These are phyloP conservation scores for Lactarius tabidus DNA, from an alignment of 768 basidiomycete species.

Conservation along the genomic window DNA sequence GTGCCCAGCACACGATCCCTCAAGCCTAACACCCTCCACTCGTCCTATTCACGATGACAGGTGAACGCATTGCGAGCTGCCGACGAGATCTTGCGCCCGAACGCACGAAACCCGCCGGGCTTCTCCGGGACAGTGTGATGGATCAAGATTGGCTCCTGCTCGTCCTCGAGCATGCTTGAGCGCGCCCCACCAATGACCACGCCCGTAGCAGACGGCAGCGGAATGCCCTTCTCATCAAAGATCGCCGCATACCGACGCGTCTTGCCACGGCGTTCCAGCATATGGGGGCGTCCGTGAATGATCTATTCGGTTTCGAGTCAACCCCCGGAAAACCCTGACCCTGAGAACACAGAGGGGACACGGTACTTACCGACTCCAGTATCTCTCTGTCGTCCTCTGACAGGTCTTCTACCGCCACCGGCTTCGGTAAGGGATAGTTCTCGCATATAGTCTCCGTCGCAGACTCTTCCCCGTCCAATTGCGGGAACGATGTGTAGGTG, in stretches of 20 bases:
- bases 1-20: constrained; percentile 2
- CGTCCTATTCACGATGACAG: constrained; percentile 14
- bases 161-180: constrained; percentile 14
- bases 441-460: not conserved
- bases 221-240: constrained; percentile 23
- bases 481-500: not conserved
- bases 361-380: constrained; percentile 11
- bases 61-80: constrained; percentile 21
- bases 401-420: constrained; percentile 17
- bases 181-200: constrained; percentile 17
- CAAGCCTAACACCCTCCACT: constrained; percentile 8
- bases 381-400: constrained; percentile 5
- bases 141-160: constrained; percentile 12
- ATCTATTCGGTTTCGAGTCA: constrained; percentile 13
- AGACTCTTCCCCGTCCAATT: constrained; percentile 14
- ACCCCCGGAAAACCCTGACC: too few species aligned
- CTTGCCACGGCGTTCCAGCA: constrained; percentile 20
- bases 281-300: constrained; percentile 10
- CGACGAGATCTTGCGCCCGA: constrained; percentile 19
- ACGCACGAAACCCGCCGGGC: constrained; percentile 13
- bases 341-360: too few species aligned
- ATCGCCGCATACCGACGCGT: constrained; percentile 24
- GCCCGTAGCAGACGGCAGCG: constrained; percentile 21
- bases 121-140: constrained; percentile 7
- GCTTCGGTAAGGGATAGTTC: constrained; percentile 13